Evolutionary conservation across 202 grass and related monocot genomes (phyloP).

Genomic region (Saccharum hybrid): DNA sequence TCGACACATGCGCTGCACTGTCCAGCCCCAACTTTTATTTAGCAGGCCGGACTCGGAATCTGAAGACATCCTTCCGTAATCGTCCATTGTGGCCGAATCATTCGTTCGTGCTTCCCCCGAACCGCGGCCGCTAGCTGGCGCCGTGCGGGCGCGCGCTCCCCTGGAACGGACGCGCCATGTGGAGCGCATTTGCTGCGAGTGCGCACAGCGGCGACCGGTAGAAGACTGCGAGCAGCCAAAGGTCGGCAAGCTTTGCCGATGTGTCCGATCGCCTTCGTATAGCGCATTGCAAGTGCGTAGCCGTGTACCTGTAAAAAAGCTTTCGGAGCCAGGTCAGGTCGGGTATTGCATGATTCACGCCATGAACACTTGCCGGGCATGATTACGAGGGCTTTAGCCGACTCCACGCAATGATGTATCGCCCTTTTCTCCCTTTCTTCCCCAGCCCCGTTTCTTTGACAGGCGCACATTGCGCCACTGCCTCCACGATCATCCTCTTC

Average conservation of each 20-base stretch:
- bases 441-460: background rate
- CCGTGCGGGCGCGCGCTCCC: background rate
- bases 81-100: background rate
- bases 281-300: background rate
- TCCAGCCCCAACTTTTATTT: background rate
- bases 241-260: background rate
- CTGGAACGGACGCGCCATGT: too few relatives aligned
- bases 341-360: background rate
- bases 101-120: background rate
- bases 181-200: too few relatives aligned
- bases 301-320: background rate
- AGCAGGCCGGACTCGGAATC: background rate
- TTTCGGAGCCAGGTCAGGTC: background rate
- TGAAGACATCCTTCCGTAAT: background rate
- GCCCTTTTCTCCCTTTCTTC: background rate
- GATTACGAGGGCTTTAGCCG: slow-evolving; percentile 1
- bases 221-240: background rate
- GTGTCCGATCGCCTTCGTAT: background rate
- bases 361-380: slow-evolving; percentile 37
- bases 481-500: background rate
- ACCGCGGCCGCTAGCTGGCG: background rate
- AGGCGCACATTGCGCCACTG: background rate
- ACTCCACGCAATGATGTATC: slow-evolving; percentile 6
- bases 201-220: background rate
- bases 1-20: background rate